Percentiles rank a stretch among this genome's conserved stretches.
These are phyloP conservation scores for Nyssa sinensis DNA, from an alignment of 148 eudicot species.

Conservation along the genomic window DNA sequence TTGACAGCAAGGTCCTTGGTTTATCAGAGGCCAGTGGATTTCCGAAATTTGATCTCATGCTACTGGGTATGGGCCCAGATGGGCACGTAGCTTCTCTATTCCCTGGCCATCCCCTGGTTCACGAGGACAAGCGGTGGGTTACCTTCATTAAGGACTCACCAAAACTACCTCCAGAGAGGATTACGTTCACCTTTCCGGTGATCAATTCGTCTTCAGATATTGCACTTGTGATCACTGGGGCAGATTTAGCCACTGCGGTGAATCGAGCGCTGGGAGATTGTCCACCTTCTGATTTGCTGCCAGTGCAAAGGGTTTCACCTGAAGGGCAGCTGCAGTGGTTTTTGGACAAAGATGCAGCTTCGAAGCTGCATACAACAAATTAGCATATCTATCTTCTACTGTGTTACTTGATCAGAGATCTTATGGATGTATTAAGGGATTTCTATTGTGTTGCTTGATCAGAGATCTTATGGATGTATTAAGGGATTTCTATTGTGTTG, in stretches of 20 bases:
- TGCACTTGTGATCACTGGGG: conserved; percentile 62
- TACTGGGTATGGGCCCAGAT: conserved; percentile 80
- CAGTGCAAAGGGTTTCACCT: conserved; percentile 52
- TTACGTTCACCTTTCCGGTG: conserved; percentile 73
- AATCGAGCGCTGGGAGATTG: conserved; percentile 26
- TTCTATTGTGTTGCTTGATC: too few relatives aligned
- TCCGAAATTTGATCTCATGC: conserved; percentile 68
- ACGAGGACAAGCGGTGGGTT: conserved; percentile 60
- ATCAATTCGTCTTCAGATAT: conserved; percentile 62
- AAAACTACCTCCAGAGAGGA: conserved; percentile 68
- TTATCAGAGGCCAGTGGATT: conserved; percentile 40
- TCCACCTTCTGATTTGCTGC: conserved; percentile 21
- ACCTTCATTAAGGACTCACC: conserved; percentile 64
- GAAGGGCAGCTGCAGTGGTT: conserved; percentile 64
- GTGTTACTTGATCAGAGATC: too few relatives aligned
- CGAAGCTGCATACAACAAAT: conserved; percentile 20
- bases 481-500: too few relatives aligned
- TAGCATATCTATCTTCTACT: background rate
- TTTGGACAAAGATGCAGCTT: conserved; percentile 60
- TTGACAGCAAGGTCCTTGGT: conserved; percentile 31
- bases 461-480: too few relatives aligned
- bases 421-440: too few relatives aligned
- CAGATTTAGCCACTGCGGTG: conserved; percentile 43
- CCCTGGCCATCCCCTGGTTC: conserved; percentile 50
- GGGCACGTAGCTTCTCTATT: conserved; percentile 80